Evolutionary conservation across 177 flowering plant species (phyloP), one percentile per base, ranked within the genome.

Genomic region (Tripterygium wilfordii): DNA sequence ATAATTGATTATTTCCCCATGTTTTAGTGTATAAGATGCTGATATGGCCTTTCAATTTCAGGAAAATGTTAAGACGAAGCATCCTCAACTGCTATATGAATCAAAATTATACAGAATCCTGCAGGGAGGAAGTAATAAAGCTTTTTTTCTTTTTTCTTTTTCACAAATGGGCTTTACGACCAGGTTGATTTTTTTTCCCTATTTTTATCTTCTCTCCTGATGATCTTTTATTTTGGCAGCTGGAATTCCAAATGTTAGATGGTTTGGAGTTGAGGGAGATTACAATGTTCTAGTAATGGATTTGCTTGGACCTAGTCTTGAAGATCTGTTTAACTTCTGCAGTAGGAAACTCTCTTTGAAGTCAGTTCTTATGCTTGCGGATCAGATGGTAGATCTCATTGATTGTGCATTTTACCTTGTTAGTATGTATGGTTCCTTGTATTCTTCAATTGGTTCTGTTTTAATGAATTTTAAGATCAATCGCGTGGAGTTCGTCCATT

Each of bases 401-500:
- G n/a, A n/a, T n/a, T n/a, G n/a, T n/a, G n/a, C n/a, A n/a, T n/a
- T n/a, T n/a, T n/a, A n/a, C n/a, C n/a, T n/a, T n/a, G n/a, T n/a
- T n/a, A n/a, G n/a, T n/a, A n/a, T n/a, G n/a, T n/a, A n/a, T n/a
- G n/a, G n/a, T n/a, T n/a, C 20, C 20, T 27, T 44, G 22, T 36
- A 10, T 2, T 56, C 45, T 15, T 15, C 16, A 49, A 14, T 0
- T 25, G 10, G 13, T 20, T 8, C 48, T 30, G 13, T 41, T 23
- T 5, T 21, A 10, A 44, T 24, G 13, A 10, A 25, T 13, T 51
- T 0, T 24, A 61, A 79, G 85, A 73, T 79, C 39, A 76, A 73
- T 58, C 83, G 96, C 44, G 87, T 88, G 44, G 94, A 88, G 58
- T 88, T 74, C 77, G 81, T 88, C 45, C 96, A 88, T 60, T 57